Base-by-base conservation (phyloP, 2,329 filamentous ascomycete species). In the Grosmannia serpens region DNA sequence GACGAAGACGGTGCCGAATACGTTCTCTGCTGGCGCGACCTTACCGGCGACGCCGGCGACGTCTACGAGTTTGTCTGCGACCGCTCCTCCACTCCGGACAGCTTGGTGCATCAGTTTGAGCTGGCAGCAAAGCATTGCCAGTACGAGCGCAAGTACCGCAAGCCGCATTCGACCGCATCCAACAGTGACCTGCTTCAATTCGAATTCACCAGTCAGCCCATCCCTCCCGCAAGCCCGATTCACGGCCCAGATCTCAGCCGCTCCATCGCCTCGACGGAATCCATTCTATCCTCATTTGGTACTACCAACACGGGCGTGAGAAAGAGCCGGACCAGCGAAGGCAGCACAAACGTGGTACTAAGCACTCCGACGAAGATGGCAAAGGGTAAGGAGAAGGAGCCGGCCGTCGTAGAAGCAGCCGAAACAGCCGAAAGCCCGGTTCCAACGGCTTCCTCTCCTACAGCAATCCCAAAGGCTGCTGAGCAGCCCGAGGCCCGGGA, bases 31-130 rank as follows among this genome's bases (percentile, higher is more conserved):
- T 99, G 94, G 94, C 86, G 88, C 65, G 94, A 99, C 69, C 75
- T 97, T 61, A 96, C 91, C 66, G 94, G 94, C 59, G 94, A 99
- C 76, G 81, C 84, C 35, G 92, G 91, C 57, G 94, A 99, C 72
- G 80, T 97, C n/a, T 99, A 89, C 79, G 92, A 99, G 71, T 99
- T 97, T 69, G 88, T 99, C 63, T 97, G 91, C 75, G 94, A 97
- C 73, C 58, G 52, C 27, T 17, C 56, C 22, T 58, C 63, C 11
- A 71, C 58, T 26, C 59, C 60, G n/a, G 71, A 78, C 46, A 85
- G 85, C 15, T 87, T 91, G 65, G 86, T 94, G 27, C 80, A 86
- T 52, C 83, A 86, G 20, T 97, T 99, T 70, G 84, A 92, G 68
- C 79, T 87, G 57, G 85, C 90, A 57, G 89, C 94, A 9, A 82